phyloP scores from a whole-genome alignment of 495 filamentous ascomycete genomes.

The Lasiosphaeria ovina region DNA sequence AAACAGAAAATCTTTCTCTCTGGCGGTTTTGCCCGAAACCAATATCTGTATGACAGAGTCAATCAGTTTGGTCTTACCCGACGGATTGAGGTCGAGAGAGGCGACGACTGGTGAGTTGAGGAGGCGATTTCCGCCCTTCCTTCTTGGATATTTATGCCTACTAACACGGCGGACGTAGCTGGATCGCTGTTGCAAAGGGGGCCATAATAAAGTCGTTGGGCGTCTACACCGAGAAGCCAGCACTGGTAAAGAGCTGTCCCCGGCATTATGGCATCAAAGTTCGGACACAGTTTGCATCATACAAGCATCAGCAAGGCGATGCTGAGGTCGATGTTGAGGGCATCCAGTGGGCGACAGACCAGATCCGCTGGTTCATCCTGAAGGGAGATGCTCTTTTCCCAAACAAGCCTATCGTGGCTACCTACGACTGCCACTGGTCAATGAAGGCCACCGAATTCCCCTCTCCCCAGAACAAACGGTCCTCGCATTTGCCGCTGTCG shows the following conservation, averaged over 20 bases:
- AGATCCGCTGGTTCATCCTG: conserved; percentile 28
- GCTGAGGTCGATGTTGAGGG: conserved; percentile 20
- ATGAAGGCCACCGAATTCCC: conserved; percentile 21
- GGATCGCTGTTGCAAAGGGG: conserved; percentile 32
- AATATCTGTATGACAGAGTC: conserved; percentile 22
- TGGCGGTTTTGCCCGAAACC: conserved; percentile 26
- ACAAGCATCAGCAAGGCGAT: conserved; percentile 15
- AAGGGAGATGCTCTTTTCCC: conserved; percentile 31
- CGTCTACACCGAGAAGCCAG: conserved; percentile 23
- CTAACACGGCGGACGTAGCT: conserved; percentile 9
- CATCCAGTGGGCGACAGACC: conserved; percentile 23
- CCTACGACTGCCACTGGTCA: conserved; percentile 24
- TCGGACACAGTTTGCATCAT: conserved; percentile 13
- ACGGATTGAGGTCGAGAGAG: conserved; percentile 21
- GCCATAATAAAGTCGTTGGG: conserved; percentile 33
- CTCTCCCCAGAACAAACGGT: conserved; percentile 4
- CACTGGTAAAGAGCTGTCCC: conserved; percentile 21
- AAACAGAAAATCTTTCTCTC: conserved; percentile 26
- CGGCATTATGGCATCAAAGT: conserved; percentile 33
- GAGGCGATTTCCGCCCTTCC: not conserved
- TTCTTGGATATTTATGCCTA: not conserved
- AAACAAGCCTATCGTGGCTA: conserved; percentile 14
- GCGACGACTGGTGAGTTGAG: conserved; percentile 18
- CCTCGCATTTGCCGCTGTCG: not conserved
- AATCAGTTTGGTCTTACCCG: conserved; percentile 16